These are phyloP conservation scores for Ogataea hybrid DNA, from an alignment of 1,139 yeast genomes.

Conservation along the genomic window DNA sequence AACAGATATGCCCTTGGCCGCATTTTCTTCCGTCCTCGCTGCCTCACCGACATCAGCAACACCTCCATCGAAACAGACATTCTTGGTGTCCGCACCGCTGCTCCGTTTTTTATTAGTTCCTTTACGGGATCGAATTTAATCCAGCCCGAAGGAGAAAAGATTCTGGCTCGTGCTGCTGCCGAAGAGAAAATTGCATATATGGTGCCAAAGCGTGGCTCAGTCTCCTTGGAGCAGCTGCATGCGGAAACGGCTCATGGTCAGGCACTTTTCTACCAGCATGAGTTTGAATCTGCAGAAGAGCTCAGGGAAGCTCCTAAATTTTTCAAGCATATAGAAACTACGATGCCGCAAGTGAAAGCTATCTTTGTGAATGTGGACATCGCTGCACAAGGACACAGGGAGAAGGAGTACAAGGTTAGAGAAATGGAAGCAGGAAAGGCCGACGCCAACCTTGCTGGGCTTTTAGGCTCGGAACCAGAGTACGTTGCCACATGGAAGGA, in stretches of 20 bases:
- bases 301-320: slow-evolving; percentile 39
- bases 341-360: slow-evolving; percentile 55
- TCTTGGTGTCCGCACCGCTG: slow-evolving; percentile 44
- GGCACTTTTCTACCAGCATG: slow-evolving; percentile 42
- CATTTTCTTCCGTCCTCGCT: slow-evolving; percentile 36
- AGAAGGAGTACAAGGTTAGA: slow-evolving; percentile 56
- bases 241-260: slow-evolving; percentile 41
- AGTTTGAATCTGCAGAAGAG: slow-evolving; percentile 43
- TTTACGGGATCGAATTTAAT: slow-evolving; percentile 79
- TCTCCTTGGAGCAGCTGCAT: slow-evolving; percentile 54
- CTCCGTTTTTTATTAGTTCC: slow-evolving; percentile 73
- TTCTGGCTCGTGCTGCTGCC: slow-evolving; percentile 69
- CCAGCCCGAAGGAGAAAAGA: slow-evolving; percentile 73
- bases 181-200: slow-evolving; percentile 50
- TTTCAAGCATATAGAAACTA: slow-evolving; percentile 47
- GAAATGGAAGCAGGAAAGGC: slow-evolving; percentile 45
- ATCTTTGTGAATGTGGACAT: slow-evolving; percentile 67
- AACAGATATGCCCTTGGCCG: slow-evolving; percentile 36
- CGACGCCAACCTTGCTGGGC: slow-evolving; percentile 24
- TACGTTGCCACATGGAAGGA: slow-evolving; percentile 30
- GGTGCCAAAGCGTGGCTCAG: slow-evolving; percentile 55
- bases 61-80: slow-evolving; percentile 38
- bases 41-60: slow-evolving; percentile 37
- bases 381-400: slow-evolving; percentile 64
- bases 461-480: slow-evolving; percentile 18